Base-by-base conservation (phyloP, 257 asterid genomes). In the Nyctanthes arbortristis region DNA sequence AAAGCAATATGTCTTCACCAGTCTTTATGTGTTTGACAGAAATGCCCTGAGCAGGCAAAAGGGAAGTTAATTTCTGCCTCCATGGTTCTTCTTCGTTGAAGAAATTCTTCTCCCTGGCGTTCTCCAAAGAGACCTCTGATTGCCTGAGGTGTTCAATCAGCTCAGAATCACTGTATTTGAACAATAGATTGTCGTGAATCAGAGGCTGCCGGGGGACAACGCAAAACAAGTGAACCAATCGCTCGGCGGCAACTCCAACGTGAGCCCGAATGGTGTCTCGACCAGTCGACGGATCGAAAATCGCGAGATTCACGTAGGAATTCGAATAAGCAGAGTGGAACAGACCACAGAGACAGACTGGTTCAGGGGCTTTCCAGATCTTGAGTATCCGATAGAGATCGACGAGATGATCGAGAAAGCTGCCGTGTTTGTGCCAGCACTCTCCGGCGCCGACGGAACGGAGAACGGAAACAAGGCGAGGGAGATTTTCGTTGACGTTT, bases 291-390 rank as follows among this genome's bases (percentile, higher is more conserved):
- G 97, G 98, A 6, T 95, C 95, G 70, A 93, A 93, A 49, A 93
- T 88, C 45, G 98, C 97, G 22, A 88, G 89, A 57, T 90, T 90
- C 57, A 88, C 98, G 77, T 87, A 88, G 7, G 98, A 85, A 25
- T 93, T 93, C 68, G 97, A 93, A 80, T 93, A 93, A 25, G 97
- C 93, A 2, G 98, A 93, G 82, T 93, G 98, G 82, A 90, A 90
- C 28, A 93, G 88, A 25, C 96, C 98, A 73, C 96, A 88, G 47
- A 90, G 88, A 72, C 97, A 90, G 35, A 92, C 90, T 8, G 78
- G 66, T 73, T 84, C 84, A 34, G 95, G 96, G 0, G 90, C 87
- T 5, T 80, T 79, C 98, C 98, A 92, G 3, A 90, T 69, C 77
- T 90, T 92, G 55, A 92, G 95, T 63, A 90, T 87, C 25, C 92